These are phyloP conservation scores for Henningerozyma blattae DNA, from an alignment of 805 yeast species.

Conservation along the genomic window DNA sequence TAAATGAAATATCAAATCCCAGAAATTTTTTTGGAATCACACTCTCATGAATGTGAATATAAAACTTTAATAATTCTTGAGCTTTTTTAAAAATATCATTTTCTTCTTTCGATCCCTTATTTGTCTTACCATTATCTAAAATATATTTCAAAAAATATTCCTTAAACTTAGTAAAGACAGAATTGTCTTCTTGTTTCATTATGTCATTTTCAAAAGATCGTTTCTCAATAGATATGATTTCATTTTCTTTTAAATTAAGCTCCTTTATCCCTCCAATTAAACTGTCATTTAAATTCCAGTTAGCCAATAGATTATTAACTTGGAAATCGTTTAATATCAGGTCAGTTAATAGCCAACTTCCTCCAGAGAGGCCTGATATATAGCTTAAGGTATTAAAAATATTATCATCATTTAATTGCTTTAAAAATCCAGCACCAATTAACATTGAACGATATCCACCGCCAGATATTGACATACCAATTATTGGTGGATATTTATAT, in stretches of 20 bases:
- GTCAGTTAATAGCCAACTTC: constrained; percentile 56
- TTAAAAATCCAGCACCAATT: constrained; percentile 22
- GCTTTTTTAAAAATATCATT: constrained; percentile 18
- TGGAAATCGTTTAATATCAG: constrained; percentile 29
- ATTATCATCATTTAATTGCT: constrained; percentile 25
- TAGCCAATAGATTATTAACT: constrained; percentile 18
- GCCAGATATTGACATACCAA: constrained; percentile 27
- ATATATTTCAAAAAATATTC: no score
- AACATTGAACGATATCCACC: constrained; percentile 29
- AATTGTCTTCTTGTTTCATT: background rate
- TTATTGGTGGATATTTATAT: constrained; percentile 17
- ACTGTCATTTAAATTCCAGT: constrained; percentile 35
- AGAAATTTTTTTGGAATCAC: constrained; percentile 38
- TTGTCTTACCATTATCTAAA: constrained; percentile 7
- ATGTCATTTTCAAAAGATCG: background rate
- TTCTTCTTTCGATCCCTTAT: constrained; percentile 5
- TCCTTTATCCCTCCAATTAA: constrained; percentile 47
- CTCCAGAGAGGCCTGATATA: constrained; percentile 59
- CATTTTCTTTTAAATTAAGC: constrained; percentile 28
- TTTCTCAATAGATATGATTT: constrained; percentile 9
- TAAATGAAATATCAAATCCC: constrained; percentile 46
- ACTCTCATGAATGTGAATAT: constrained; percentile 40
- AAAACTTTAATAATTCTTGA: constrained; percentile 32
- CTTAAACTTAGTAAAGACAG: constrained; percentile 7
- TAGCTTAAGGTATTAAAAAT: constrained; percentile 43